Percentiles rank a stretch among this genome's conserved stretches.
Evolutionary conservation across 768 basidiomycete genomes (phyloP).

Genomic region (Suillus tomentosus): DNA sequence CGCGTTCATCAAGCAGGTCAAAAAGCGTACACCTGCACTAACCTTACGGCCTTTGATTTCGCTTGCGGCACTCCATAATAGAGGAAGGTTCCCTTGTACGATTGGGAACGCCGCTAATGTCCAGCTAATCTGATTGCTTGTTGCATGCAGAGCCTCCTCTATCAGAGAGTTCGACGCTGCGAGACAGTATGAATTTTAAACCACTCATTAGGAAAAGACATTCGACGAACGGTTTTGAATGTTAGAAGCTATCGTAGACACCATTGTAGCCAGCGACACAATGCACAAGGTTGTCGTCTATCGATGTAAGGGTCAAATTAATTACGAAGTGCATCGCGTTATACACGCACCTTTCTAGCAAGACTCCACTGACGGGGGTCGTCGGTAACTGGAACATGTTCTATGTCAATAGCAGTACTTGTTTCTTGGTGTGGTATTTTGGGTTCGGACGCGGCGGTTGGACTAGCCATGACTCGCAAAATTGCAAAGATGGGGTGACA

Average conservation of each 20-base stretch:
- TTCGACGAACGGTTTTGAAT: slow-evolving; percentile 31
- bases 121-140: slow-evolving; percentile 61
- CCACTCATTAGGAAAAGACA: slow-evolving; percentile 1
- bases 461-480: not conserved
- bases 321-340: not conserved
- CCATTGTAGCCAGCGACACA: slow-evolving; percentile 25
- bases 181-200: not conserved
- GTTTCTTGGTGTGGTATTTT: not conserved
- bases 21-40: slow-evolving; percentile 17
- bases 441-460: not conserved
- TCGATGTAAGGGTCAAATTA: not conserved
- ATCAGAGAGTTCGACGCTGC: slow-evolving; percentile 66
- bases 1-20: not conserved
- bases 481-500: not conserved
- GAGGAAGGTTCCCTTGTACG: slow-evolving; percentile 66
- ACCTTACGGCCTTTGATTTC: slow-evolving; percentile 80
- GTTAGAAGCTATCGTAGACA: slow-evolving; percentile 25
- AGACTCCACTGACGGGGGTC: slow-evolving; percentile 65
- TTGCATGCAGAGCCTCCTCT: slow-evolving; percentile 59
- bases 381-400: slow-evolving; percentile 47
- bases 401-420: slow-evolving; percentile 35
- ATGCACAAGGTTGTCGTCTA: slow-evolving; percentile 30
- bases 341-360: slow-evolving; percentile 50
- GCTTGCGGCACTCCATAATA: slow-evolving; percentile 68
- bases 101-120: slow-evolving; percentile 71